Evolutionary conservation across 331 rosid species (phyloP), one percentile per base, ranked within the genome.

Genomic region (Rhamnella rubrinervis): DNA sequence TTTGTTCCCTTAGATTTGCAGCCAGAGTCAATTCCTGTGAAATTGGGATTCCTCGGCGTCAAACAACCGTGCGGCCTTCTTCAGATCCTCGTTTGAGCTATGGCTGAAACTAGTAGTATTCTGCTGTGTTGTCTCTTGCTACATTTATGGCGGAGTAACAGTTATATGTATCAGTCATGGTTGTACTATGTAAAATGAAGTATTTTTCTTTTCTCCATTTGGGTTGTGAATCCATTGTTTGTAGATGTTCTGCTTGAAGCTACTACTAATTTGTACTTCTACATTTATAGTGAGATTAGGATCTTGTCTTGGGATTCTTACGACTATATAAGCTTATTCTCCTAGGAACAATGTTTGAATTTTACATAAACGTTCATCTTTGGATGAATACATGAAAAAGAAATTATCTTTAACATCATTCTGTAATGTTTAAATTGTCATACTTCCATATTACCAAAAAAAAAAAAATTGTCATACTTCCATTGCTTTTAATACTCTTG

Each of bases 1-100:
- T 93, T 9, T 91, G 97, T 79, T 95, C 99, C 19, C 93, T 95
- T 6, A 91, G 96, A 35, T 95, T 95, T 70, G 97, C 99, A 6
- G 88, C 99, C 23, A 75, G 95, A 80, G 97, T 89, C 14, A 95
- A 95, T 77, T 83, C 93, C 25, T 86, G 99, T 25, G 99, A 95
- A 76, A 95, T 89, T 8, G 95, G 98, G 46, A 71, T 91, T 73
- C 95, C 97, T 15, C 83, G 89, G 31, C 91, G 96, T 12, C 91
- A 95, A 77, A 86, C 92, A 61, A 62, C 80, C 37, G 72, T 84
- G 67, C 71, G 73, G 73, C 55, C 41, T 21, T 12, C 1, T 31
- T 31, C 73, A 15, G 73, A 69, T 19, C 20, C 63, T 44, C 65
- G 73, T 55, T 55, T 69, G 73, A 69, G 73, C 65, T 69, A 15